Evolutionary conservation across 169 alveolate species (phyloP).

Genomic region (Plasmodium sp.): DNA sequence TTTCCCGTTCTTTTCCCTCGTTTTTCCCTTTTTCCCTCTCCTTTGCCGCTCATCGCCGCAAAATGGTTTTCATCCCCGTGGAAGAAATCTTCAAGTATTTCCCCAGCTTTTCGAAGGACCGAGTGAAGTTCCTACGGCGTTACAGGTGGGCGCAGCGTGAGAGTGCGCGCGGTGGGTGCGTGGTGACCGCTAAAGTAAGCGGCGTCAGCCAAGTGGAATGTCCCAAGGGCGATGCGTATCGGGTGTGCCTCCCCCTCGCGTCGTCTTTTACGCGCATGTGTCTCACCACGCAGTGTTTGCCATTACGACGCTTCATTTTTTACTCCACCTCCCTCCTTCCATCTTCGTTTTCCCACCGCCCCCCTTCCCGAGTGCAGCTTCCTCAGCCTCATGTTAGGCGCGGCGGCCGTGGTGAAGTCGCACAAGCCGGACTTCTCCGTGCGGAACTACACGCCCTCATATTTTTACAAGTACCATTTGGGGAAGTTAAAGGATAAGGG

Average conservation of each 20-base stretch:
- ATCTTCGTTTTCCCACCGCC: too few species aligned
- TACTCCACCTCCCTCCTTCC: background rate
- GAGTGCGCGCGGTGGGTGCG: background rate
- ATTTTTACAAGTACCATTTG: slow-evolving; percentile 53
- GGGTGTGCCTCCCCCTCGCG: background rate
- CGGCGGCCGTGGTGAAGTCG: background rate
- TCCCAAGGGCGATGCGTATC: background rate
- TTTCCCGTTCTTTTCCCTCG: background rate
- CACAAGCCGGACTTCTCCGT: slow-evolving; percentile 58
- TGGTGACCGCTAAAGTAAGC: background rate
- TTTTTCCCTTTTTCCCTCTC: background rate
- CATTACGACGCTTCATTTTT: background rate
- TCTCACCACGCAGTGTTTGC: background rate
- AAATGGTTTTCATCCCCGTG: slow-evolving; percentile 73
- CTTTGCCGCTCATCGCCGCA: background rate
- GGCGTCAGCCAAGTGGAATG: background rate
- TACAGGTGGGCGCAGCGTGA: slow-evolving; percentile 30
- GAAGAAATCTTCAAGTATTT: slow-evolving; percentile 50
- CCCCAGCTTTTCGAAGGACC: slow-evolving; percentile 67
- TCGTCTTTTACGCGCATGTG: background rate
- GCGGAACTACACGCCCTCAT: slow-evolving; percentile 34
- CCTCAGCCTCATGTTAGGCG: slow-evolving; percentile 51
- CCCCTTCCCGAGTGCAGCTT: slow-evolving; percentile 4
- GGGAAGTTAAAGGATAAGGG: slow-evolving; percentile 37
- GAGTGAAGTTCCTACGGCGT: slow-evolving; percentile 70